phyloP scores from a whole-genome alignment of 1,284 basidiomycete genomes.

The Chalciporus sp. region DNA sequence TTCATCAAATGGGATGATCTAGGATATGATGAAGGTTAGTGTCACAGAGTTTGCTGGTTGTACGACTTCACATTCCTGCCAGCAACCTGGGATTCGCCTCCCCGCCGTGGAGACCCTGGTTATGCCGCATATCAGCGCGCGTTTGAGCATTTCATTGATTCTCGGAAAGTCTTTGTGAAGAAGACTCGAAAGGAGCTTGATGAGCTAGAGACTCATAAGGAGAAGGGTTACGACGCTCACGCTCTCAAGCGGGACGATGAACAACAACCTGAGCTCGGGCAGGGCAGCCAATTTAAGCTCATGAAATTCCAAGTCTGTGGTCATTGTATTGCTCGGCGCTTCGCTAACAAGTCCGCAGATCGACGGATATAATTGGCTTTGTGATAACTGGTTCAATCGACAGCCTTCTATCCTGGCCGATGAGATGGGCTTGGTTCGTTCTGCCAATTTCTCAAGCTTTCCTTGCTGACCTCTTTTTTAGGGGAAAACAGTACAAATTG shows the following conservation, averaged over 20 bases:
- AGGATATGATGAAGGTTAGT: constrained; percentile 83
- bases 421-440: constrained; percentile 88
- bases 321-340: not conserved
- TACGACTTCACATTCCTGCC: constrained; percentile 9
- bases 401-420: constrained; percentile 96
- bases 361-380: constrained; percentile 92
- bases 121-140: constrained; percentile 70
- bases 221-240: constrained; percentile 49
- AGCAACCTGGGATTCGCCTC: constrained; percentile 94
- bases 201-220: constrained; percentile 47
- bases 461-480: constrained; percentile 35
- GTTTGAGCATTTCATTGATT: constrained; percentile 64
- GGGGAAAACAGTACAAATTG: constrained; percentile 94
- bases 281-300: constrained; percentile 60
- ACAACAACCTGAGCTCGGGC: constrained; percentile 64
- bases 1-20: constrained; percentile 92
- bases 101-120: constrained; percentile 53
- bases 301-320: constrained; percentile 81
- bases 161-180: constrained; percentile 64
- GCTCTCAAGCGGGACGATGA: constrained; percentile 48
- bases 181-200: constrained; percentile 43
- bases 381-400: constrained; percentile 85
- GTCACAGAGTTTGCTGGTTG: not conserved
- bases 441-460: not conserved
- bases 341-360: constrained; percentile 50